Conservation (phyloP, 2,329 filamentous ascomycete species). For the Sporothrix euskadiensis region DNA sequence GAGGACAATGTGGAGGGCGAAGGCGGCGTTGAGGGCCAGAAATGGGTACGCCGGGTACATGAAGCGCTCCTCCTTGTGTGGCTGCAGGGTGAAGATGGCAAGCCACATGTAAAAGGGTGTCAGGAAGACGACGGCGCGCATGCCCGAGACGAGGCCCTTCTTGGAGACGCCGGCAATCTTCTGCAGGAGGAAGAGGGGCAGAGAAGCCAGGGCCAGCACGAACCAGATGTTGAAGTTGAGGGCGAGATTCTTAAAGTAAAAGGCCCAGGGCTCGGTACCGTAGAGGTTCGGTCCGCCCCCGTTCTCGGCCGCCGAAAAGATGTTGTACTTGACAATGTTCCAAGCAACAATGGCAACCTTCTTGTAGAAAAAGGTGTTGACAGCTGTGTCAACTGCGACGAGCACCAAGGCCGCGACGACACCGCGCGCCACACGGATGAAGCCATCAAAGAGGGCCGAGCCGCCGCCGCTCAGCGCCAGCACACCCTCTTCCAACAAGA, state of each 20-base stretch:
- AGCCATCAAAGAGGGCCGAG: constrained; percentile 60
- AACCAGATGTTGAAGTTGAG: constrained; percentile 98
- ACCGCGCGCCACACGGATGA: constrained; percentile 67
- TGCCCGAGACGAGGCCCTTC: constrained; percentile 65
- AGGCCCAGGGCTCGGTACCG: constrained; percentile 94
- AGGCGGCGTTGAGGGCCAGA: constrained; percentile 81
- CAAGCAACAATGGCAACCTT: constrained; percentile 75
- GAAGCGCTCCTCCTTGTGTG: constrained; percentile 97
- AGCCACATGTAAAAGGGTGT: constrained; percentile 94
- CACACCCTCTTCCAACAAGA: constrained; percentile 71
- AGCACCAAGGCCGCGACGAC: constrained; percentile 64
- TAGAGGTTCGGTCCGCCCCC: constrained; percentile 86
- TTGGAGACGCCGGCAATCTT: constrained; percentile 63
- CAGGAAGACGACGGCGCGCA: constrained; percentile 76
- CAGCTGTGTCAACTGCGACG: constrained; percentile 59
- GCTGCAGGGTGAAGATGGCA: constrained; percentile 83
- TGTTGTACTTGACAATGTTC: constrained; percentile 95
- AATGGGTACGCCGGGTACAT: constrained; percentile 98
- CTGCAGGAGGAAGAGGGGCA: constrained; percentile 75
- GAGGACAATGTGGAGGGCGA: constrained; percentile 79
- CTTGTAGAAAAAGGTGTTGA: constrained; percentile 85
- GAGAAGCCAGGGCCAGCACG: constrained; percentile 69
- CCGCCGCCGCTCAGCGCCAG: constrained; percentile 55
- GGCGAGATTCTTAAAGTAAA: constrained; percentile 86
- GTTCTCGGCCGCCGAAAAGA: constrained; percentile 78